Conservation (phyloP, 345 rosid genomes). For the Eucalyptus leucophloia region DNA sequence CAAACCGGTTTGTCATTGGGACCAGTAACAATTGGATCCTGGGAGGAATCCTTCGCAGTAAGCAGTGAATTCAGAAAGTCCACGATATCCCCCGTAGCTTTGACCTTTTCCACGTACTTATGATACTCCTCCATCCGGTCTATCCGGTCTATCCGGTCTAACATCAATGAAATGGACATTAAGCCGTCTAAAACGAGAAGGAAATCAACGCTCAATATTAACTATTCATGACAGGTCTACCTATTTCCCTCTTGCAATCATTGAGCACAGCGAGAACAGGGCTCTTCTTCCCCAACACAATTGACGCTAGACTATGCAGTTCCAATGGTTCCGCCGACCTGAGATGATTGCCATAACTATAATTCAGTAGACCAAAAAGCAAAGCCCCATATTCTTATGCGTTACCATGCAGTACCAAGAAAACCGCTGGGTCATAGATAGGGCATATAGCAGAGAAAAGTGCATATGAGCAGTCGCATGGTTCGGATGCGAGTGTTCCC, state of each 20-base stretch:
- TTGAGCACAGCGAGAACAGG: fast-evolving
- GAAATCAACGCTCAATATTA: neutral
- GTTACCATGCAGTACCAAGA: neutral
- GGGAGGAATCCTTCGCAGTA: neutral
- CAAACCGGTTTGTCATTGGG: neutral
- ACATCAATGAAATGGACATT: neutral
- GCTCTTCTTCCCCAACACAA: neutral
- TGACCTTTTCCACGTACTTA: neutral
- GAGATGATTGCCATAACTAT: neutral
- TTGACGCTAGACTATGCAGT: neutral
- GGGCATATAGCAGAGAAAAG: neutral
- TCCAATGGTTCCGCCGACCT: neutral
- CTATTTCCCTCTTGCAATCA: neutral
- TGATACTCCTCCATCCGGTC: neutral
- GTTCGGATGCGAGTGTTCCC: neutral
- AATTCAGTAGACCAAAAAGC: neutral
- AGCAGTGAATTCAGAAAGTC: neutral
- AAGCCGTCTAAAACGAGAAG: neutral
- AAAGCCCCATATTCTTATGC: neutral
- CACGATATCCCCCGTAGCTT: neutral
- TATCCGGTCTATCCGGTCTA: neutral
- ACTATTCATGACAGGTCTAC: neutral
- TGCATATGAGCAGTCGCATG: neutral
- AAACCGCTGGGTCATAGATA: neutral
- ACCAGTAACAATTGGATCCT: neutral